Evolutionary conservation across 2,329 filamentous ascomycete species (phyloP).

Genomic region (Diaporthe nobilis): DNA sequence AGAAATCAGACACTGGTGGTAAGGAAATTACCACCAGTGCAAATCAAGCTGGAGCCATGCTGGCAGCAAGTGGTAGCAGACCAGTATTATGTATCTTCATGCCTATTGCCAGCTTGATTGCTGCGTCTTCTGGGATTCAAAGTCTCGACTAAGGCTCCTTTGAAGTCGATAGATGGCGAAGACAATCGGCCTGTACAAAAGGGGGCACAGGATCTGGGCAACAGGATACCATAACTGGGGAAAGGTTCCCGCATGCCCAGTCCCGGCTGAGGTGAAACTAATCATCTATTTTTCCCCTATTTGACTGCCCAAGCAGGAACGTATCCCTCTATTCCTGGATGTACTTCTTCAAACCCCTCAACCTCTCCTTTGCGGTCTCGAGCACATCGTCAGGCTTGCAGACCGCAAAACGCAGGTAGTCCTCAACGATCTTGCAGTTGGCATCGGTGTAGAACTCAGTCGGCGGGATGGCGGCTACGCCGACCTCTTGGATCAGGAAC

Average conservation of each 20-base stretch:
- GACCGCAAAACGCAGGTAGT: constrained; percentile 95
- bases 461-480: constrained; percentile 94
- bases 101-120: background rate
- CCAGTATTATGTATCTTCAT: background rate
- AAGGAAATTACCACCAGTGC: background rate
- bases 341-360: constrained; percentile 81
- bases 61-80: background rate
- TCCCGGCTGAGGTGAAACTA: background rate
- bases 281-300: background rate
- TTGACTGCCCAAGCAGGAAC: background rate
- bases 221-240: background rate
- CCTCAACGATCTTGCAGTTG: constrained; percentile 88
- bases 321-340: constrained; percentile 57
- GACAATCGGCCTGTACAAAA: background rate
- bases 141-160: too few species aligned
- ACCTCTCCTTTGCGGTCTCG: constrained; percentile 81
- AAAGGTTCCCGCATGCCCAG: background rate
- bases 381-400: constrained; percentile 94
- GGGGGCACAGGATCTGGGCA: background rate
- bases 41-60: background rate
- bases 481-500: constrained; percentile 97
- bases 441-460: constrained; percentile 95
- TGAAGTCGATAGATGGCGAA: background rate
- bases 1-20: background rate
- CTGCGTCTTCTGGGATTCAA: background rate